Evolutionary conservation across 2,329 filamentous ascomycete genomes (phyloP).

Genomic region (Pyrenochaeta sp.): DNA sequence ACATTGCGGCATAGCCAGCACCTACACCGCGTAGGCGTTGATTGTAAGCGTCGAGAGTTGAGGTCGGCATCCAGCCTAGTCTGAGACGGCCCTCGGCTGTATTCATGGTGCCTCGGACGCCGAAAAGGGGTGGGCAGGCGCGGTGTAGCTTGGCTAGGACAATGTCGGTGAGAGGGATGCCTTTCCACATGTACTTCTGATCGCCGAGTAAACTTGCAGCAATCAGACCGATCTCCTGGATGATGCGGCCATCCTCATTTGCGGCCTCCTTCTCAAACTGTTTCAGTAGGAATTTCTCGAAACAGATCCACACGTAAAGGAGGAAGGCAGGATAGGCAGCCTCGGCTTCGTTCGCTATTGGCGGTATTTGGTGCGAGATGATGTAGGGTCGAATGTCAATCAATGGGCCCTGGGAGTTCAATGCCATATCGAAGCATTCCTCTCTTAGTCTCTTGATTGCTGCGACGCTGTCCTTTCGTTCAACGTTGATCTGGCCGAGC

Average conservation of each 20-base stretch:
- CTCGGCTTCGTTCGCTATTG: slow-evolving; percentile 36
- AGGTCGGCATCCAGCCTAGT: slow-evolving; percentile 43
- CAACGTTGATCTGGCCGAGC: slow-evolving; percentile 47
- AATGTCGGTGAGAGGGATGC: slow-evolving; percentile 77
- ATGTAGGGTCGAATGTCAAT: slow-evolving; percentile 49
- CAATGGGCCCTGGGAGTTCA: slow-evolving; percentile 35
- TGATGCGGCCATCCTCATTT: slow-evolving; percentile 54
- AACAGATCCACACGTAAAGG: slow-evolving; percentile 78
- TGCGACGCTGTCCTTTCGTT: slow-evolving; percentile 35
- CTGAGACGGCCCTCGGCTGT: slow-evolving; percentile 57
- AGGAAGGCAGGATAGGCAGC: slow-evolving; percentile 55
- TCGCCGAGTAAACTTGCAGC: slow-evolving; percentile 77
- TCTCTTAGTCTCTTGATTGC: slow-evolving; percentile 40
- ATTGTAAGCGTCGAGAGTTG: slow-evolving; percentile 72
- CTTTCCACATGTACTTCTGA: slow-evolving; percentile 72
- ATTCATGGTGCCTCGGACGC: slow-evolving; percentile 77
- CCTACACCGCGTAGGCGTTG: slow-evolving; percentile 85
- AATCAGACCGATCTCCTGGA: slow-evolving; percentile 82
- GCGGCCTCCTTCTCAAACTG: slow-evolving; percentile 60
- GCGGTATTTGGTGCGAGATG: slow-evolving; percentile 42
- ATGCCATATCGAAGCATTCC: slow-evolving; percentile 37
- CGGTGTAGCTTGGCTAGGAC: slow-evolving; percentile 86
- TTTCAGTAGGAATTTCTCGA: slow-evolving; percentile 75
- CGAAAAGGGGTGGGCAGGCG: slow-evolving; percentile 85
- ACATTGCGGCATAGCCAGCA: slow-evolving; percentile 83